A percentile compares a stretch with the other conserved stretches of the same genome.
Evolutionary conservation across 2,329 filamentous ascomycete genomes (phyloP).

Genomic region (Phaeophleospora eucalypticola): DNA sequence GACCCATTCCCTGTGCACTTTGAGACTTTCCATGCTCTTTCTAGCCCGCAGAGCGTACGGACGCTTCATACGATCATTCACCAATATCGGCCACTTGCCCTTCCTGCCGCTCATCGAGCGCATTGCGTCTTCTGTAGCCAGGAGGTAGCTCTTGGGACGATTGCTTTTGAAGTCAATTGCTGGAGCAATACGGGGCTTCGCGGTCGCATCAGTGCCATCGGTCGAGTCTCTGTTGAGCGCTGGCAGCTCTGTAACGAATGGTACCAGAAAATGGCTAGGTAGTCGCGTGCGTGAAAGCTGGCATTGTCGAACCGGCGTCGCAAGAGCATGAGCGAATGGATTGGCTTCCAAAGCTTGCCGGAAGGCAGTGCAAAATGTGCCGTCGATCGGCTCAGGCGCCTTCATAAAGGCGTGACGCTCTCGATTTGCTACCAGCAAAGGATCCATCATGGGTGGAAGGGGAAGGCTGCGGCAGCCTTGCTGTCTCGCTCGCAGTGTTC

Average conservation of each 20-base stretch:
- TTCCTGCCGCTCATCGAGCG: not conserved
- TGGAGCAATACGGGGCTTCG: not conserved
- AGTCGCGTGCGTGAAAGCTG: constrained; percentile 46
- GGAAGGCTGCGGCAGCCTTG: constrained; percentile 39
- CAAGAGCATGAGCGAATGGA: constrained; percentile 61
- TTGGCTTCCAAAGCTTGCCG: constrained; percentile 59
- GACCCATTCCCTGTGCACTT: not conserved
- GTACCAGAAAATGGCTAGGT: constrained; percentile 60
- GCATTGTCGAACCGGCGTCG: constrained; percentile 57
- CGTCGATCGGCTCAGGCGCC: constrained; percentile 40
- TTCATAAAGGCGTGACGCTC: constrained; percentile 39
- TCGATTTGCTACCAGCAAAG: constrained; percentile 35
- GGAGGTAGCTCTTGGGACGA: not conserved
- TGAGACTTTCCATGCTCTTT: not conserved
- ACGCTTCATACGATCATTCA: not conserved
- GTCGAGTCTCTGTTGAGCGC: not conserved
- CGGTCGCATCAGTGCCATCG: not conserved
- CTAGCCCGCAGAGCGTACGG: not conserved
- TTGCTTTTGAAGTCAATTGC: not conserved
- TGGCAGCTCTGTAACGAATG: constrained; percentile 2
- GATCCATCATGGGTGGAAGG: constrained; percentile 48
- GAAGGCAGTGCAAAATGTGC: constrained; percentile 45
- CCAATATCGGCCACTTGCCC: constrained; percentile 1
- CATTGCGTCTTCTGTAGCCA: not conserved
- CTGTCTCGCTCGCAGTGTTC: constrained; percentile 33